phyloP scores from a whole-genome alignment of 23 red algal species.

The Agarophyton chilense region DNA sequence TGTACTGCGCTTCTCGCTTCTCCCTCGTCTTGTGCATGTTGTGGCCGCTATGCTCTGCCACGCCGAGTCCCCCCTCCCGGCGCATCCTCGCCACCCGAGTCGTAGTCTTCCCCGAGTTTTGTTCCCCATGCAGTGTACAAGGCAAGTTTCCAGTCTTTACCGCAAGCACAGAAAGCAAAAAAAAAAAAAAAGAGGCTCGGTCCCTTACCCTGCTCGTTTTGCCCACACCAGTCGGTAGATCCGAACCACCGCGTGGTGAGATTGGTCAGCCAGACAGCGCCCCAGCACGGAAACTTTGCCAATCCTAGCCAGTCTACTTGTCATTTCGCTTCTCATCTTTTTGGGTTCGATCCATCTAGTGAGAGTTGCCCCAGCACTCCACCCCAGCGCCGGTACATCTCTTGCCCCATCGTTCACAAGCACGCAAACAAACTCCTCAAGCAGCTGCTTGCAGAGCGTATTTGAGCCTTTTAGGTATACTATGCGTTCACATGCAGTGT shows the following conservation, averaged over 20 bases:
- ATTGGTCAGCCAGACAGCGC: constrained; percentile 24
- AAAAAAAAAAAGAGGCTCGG: too few species aligned
- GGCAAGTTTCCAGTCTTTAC: too few species aligned
- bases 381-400: constrained; percentile 20
- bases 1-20: too few species aligned
- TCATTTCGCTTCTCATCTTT: constrained; percentile 11
- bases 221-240: constrained; percentile 29
- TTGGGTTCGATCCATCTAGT: constrained; percentile 27
- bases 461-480: neutral
- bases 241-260: constrained; percentile 27
- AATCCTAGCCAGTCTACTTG: neutral
- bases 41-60: too few species aligned
- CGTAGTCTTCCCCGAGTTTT: too few species aligned
- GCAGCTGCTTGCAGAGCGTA: neutral
- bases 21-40: too few species aligned
- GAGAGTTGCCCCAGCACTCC: constrained; percentile 5
- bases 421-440: neutral
- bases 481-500: neutral
- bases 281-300: neutral
- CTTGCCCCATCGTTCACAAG: neutral
- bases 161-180: too few species aligned
- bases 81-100: too few species aligned
- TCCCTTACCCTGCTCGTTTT: constrained; percentile 6
- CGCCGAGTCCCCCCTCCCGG: too few species aligned
- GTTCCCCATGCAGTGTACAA: too few species aligned